These are phyloP conservation scores for Mucor ambiguus DNA, from an alignment of 371 early-diverging fungal species.

Conservation along the genomic window DNA sequence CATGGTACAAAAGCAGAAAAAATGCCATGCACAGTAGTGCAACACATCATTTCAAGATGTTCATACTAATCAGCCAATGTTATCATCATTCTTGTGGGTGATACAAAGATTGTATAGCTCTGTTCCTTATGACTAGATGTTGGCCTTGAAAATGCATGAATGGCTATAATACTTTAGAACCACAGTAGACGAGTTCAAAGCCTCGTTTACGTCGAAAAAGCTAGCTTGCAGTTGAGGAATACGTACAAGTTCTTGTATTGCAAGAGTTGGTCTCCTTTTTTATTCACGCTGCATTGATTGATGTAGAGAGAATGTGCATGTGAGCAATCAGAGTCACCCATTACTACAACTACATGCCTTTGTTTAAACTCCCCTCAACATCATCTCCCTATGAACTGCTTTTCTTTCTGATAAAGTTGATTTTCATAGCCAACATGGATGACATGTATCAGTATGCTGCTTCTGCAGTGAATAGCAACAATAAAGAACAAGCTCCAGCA, in stretches of 20 bases:
- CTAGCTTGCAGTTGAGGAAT: background rate
- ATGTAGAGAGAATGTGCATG: background rate
- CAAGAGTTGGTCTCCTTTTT: background rate
- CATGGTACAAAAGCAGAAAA: background rate
- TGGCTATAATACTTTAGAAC: background rate
- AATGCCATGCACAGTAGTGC: background rate
- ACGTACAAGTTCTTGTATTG: background rate
- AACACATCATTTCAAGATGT: background rate
- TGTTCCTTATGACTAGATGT: background rate
- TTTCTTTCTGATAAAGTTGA: background rate
- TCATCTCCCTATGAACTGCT: background rate
- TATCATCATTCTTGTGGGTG: background rate
- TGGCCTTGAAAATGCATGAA: background rate
- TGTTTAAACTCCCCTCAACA: background rate
- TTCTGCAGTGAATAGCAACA: constrained; percentile 40
- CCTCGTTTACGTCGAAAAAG: background rate
- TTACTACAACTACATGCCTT: background rate
- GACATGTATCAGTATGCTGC: constrained; percentile 35
- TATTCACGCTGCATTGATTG: background rate
- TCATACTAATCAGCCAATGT: background rate
- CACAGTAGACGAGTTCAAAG: background rate
- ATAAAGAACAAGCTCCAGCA: constrained; percentile 13
- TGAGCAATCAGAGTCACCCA: background rate
- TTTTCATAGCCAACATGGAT: constrained; percentile 14
- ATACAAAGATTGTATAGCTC: background rate